Base-by-base conservation (phyloP, 1,284 basidiomycete genomes). In the Ceratobasidium sp. region DNA sequence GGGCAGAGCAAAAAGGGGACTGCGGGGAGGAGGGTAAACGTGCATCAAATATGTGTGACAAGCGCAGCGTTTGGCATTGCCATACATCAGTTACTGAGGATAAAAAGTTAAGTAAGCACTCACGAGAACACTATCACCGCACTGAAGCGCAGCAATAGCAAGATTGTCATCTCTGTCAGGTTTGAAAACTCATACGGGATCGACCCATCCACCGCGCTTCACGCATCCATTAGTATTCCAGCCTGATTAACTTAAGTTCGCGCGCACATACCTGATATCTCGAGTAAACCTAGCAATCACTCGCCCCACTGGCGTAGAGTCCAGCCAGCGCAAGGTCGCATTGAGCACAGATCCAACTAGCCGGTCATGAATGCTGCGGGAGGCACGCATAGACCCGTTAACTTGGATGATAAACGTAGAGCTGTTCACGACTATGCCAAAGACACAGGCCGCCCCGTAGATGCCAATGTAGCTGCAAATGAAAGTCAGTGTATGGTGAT, bases 301-400 rank as follows among this genome's bases (percentile, higher is more conserved):
- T 46, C 83, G 76, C 47, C 83, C 83, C 3, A 82, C 78, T 0
- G 83, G 83, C 5, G 83, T 84, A 16, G 78, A 77, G 72, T 84
- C 82, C 11, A 83, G 71, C 79, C 82, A 83, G 23, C 82, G 82
- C 72, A 88, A 79, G 7, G 87, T 88, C 0, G 88, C 85, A 1
- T 85, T 85, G 18, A 91, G 83, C 16, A 91, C 82, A 8, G 85
- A 83, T 26, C 84, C 78, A 18, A 91, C 80, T 26, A 93, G 85
- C 52, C 81, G 80, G 50, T 81, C 77, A 77, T 92, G 91, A 8
- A 92, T 84, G 21, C 79, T 80, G 67, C 84, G 82, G 1, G 88
- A 88, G 1, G 90, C 90, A 9, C 83, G 80, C 67, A 87, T 77
- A 55, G 82, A 79, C 8, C 85, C 85, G 32, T 81, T 78, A 30